These are phyloP conservation scores for Sporopachydermia quercuum DNA, from an alignment of 805 yeast species.

Conservation along the genomic window DNA sequence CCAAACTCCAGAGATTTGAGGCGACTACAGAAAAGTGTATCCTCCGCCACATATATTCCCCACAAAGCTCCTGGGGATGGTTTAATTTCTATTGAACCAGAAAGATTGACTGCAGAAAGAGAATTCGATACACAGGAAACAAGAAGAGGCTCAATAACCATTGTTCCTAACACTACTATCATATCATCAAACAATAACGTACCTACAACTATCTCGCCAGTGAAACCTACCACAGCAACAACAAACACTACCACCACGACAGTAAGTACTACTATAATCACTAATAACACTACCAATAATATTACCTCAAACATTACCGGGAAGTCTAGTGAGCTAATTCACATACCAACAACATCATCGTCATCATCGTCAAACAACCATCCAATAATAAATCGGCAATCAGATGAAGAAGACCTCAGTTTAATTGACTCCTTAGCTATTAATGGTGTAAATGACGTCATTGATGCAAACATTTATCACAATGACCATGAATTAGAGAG, in stretches of 20 bases:
- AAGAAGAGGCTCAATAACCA: neutral
- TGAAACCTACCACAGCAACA: neutral
- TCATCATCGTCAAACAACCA: neutral
- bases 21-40: constrained; percentile 13
- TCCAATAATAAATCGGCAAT: neutral
- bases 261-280: neutral
- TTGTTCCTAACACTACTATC: constrained; percentile 1
- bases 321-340: neutral
- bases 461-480: neutral
- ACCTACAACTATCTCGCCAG: constrained; percentile 2
- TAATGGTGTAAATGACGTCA: neutral
- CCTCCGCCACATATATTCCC: constrained; percentile 19
- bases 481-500: constrained; percentile 16
- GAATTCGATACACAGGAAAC: constrained; percentile 1
- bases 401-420: neutral
- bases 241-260: neutral
- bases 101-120: neutral
- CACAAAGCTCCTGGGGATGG: constrained; percentile 10
- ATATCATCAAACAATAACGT: neutral
- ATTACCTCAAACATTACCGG: neutral
- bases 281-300: neutral
- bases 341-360: neutral
- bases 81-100: neutral
- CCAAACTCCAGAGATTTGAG: too few species aligned
- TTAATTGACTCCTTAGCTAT: neutral